Base-by-base conservation (phyloP, 2,329 filamentous ascomycete genomes). In the Trichophaea hybrida region DNA sequence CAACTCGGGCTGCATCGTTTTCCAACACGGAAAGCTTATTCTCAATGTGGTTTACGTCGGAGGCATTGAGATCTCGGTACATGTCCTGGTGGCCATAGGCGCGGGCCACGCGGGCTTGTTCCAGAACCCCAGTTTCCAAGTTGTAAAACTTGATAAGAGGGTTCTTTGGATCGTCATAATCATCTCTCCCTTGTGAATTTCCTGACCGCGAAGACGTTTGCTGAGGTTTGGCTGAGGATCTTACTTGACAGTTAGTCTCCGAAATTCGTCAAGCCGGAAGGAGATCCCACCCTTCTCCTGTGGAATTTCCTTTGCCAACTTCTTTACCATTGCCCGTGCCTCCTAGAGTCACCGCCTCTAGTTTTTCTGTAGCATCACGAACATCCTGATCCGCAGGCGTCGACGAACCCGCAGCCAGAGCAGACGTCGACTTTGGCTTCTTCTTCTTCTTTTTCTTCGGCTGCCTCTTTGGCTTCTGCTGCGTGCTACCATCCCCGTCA, bases 21-120 rank as follows among this genome's bases (percentile, higher is more conserved):
- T 61, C 59, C 31, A 61, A 43, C 17, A 15, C 46, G 12, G 46
- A n/a, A 10, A 61, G 57, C 44, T 31, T 10, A 10, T 44, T 55
- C 57, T 59, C 59, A n/a, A 61, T 50, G 43, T 61, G 59, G 34
- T 59, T 38, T n/a, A 12, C 31, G 34, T 51, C 57, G 7, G 24
- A 13, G 12, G 57, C 33, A 34, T 33, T 44, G 7, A 24, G 31
- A 35, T 61, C 59, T 13, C 44, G 50, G 51, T 61, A 61, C 59
- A 61, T 59, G 50, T 61, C 55, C 6, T 32, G 37, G 37, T 38
- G 24, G 3, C 59, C 59, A 43, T 59, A 61, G 35, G 12, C 40
- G 6, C 49, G 48, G 12, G 31, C 43, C 8, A 59, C 49, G 32
- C 34, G 38, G 8, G 12, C 1, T 6, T 32, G 40, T n/a, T 59